phyloP scores from a whole-genome alignment of 2,329 filamentous ascomycete genomes.

The Xylariaceae sp. region DNA sequence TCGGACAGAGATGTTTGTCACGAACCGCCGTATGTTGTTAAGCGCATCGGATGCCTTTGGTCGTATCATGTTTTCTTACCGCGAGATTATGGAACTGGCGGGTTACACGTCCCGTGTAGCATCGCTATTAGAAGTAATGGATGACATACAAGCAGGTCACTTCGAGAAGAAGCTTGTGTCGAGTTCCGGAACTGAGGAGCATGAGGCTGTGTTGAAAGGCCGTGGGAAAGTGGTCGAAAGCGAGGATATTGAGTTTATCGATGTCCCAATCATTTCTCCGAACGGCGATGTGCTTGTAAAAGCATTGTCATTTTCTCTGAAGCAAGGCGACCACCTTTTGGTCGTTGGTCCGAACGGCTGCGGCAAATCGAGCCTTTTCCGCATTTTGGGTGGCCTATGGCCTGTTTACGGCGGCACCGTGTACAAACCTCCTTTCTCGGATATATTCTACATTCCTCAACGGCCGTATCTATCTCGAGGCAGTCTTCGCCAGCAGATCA shows the following conservation, averaged over 20 bases:
- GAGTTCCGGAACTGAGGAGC: constrained; percentile 74
- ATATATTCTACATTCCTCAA: constrained; percentile 98
- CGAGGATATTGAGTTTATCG: constrained; percentile 40
- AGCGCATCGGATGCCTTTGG: constrained; percentile 95
- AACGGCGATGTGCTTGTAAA: constrained; percentile 91
- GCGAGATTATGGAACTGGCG: constrained; percentile 92
- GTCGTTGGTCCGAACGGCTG: constrained; percentile 97
- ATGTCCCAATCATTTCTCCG: constrained; percentile 87
- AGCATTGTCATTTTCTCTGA: constrained; percentile 80
- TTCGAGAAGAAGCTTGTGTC: constrained; percentile 97
- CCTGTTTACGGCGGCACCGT: constrained; percentile 95
- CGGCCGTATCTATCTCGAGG: constrained; percentile 89
- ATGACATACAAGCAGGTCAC: constrained; percentile 81
- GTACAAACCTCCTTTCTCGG: constrained; percentile 81
- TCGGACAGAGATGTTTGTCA: constrained; percentile 76
- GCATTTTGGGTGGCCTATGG: constrained; percentile 94
- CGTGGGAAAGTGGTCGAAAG: constrained; percentile 81
- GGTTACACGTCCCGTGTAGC: constrained; percentile 93
- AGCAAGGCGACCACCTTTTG: constrained; percentile 82
- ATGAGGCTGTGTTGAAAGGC: constrained; percentile 76
- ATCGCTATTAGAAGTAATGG: constrained; percentile 86
- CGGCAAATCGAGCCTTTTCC: constrained; percentile 92
- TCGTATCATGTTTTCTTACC: constrained; percentile 95
- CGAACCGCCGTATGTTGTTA: constrained; percentile 85
- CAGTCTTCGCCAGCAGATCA: constrained; percentile 91